Evolutionary conservation across 805 yeast species (phyloP).

Genomic region (Candida pseudofarinosa): DNA sequence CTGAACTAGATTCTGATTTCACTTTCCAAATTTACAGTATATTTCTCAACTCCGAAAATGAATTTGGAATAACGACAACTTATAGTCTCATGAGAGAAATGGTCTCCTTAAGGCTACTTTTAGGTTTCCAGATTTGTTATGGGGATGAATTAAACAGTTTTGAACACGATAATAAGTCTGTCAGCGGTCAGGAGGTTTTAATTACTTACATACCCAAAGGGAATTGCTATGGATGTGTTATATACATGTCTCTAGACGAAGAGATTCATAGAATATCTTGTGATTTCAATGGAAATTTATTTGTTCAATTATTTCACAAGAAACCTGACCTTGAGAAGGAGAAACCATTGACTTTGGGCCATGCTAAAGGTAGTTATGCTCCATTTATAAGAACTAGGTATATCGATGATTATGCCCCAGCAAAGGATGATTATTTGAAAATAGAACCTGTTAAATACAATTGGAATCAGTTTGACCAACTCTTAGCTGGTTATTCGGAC

Average conservation of each 20-base stretch:
- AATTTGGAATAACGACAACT: slow-evolving; percentile 47
- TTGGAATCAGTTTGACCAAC: slow-evolving; percentile 92
- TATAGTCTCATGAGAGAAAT: slow-evolving; percentile 72
- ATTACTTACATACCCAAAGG: slow-evolving; percentile 50
- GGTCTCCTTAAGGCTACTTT: slow-evolving; percentile 74
- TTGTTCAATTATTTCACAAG: slow-evolving; percentile 65
- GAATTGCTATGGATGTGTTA: slow-evolving; percentile 50
- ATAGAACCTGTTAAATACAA: slow-evolving; percentile 55
- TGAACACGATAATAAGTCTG: slow-evolving; percentile 57
- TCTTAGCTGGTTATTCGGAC: slow-evolving; percentile 87
- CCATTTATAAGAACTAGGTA: slow-evolving; percentile 72
- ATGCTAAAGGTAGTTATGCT: slow-evolving; percentile 9
- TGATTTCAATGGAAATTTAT: slow-evolving; percentile 67
- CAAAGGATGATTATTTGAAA: slow-evolving; percentile 53
- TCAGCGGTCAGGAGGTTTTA: slow-evolving; percentile 52
- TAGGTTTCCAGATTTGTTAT: slow-evolving; percentile 88
- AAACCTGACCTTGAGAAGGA: slow-evolving; percentile 11
- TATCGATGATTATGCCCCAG: slow-evolving; percentile 58
- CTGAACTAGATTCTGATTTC: slow-evolving; percentile 68
- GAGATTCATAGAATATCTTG: slow-evolving; percentile 82
- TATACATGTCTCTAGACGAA: slow-evolving; percentile 73
- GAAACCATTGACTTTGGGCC: slow-evolving; percentile 8
- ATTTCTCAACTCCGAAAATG: slow-evolving; percentile 56
- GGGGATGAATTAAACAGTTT: slow-evolving; percentile 64
- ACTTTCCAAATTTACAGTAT: slow-evolving; percentile 83